These are phyloP conservation scores for Candida namnaoensis DNA, from an alignment of 805 yeast species.

Conservation along the genomic window DNA sequence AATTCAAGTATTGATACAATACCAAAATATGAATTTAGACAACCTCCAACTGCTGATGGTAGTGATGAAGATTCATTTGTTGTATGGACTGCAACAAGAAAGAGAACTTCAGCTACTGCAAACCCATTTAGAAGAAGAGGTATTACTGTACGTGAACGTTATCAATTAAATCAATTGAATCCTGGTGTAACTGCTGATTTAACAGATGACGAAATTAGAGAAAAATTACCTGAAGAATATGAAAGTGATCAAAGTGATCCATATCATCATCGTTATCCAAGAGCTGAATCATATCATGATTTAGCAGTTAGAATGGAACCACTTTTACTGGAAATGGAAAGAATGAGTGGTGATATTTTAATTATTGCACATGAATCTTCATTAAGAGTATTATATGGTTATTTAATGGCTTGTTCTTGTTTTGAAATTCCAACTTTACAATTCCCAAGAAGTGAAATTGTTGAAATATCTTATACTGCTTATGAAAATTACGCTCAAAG, in stretches of 20 bases:
- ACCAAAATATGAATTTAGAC: constrained; percentile 20
- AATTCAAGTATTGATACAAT: constrained; percentile 9
- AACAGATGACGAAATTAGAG: constrained; percentile 48
- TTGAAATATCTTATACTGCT: constrained; percentile 83
- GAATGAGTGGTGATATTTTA: constrained; percentile 79
- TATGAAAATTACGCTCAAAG: constrained; percentile 64
- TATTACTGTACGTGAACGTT: constrained; percentile 61
- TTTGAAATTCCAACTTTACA: constrained; percentile 73
- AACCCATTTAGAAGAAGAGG: constrained; percentile 55
- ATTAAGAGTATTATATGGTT: constrained; percentile 84
- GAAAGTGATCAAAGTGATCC: constrained; percentile 65
- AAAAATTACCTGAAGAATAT: constrained; percentile 61
- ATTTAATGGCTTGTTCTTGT: constrained; percentile 86
- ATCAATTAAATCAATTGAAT: constrained; percentile 79
- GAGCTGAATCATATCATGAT: constrained; percentile 95
- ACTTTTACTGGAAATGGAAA: constrained; percentile 84
- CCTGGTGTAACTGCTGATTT: constrained; percentile 82
- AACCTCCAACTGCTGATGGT: constrained; percentile 42
- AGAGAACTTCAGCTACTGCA: constrained; percentile 77
- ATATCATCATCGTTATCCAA: constrained; percentile 84
- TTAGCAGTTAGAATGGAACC: constrained; percentile 93
- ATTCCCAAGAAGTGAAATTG: constrained; percentile 76
- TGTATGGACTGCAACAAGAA: constrained; percentile 94
- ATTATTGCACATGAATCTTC: constrained; percentile 93
- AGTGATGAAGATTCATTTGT: constrained; percentile 53